Evolutionary conservation across 2,329 filamentous ascomycete genomes (phyloP), one percentile per base, ranked within the genome.

Genomic region (Aspergillus aculeatinus): DNA sequence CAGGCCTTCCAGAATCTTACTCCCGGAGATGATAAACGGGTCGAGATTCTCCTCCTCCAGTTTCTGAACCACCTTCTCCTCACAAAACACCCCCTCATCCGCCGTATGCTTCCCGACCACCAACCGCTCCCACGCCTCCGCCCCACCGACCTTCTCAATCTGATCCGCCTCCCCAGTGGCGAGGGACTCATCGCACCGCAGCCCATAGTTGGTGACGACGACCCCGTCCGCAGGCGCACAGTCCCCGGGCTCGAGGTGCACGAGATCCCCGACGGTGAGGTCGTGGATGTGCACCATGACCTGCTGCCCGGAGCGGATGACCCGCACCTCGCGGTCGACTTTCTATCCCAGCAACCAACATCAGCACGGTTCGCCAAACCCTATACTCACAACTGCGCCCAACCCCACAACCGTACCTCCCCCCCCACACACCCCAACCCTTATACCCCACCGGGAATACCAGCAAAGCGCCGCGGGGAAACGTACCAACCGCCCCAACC

Each of bases 1-100:
- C 11, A 90, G 82, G 51, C 89, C 89, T 72, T 91, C 88, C 78
- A 90, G 88, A 58, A 91, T 87, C 60, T 88, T 88, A 54, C 86
- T 83, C 48, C 89, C 92, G 42, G 92, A 96, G 64, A 96, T 89
- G 63, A 96, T 86, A 68, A 89, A 89, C 1, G 86, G 85, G 61
- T 89, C 86, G 4, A 86, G 27, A 9, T 29, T 29, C 27, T 29
- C 27, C 27, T 9, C 27, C 2, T 29, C 27, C 27, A 29, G 27
- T 3, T 3, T 0, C 7, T 9, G 7, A 31, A 83, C 81, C 60
- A 77, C 80, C 21, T 5, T 35, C 53, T 9, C 42, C 53, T 9
- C 42, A 5, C 21, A 48, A 42, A 29, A 7, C 9, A 16, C 35
- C n/a, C 29, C 51, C 4, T 39, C 5, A 19, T 27, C 27, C 1